A percentile compares a stretch with the other conserved stretches of the same genome.
These are phyloP conservation scores for Colletotrichum camelliae DNA, from an alignment of 2,329 filamentous ascomycete genomes.

Conservation along the genomic window DNA sequence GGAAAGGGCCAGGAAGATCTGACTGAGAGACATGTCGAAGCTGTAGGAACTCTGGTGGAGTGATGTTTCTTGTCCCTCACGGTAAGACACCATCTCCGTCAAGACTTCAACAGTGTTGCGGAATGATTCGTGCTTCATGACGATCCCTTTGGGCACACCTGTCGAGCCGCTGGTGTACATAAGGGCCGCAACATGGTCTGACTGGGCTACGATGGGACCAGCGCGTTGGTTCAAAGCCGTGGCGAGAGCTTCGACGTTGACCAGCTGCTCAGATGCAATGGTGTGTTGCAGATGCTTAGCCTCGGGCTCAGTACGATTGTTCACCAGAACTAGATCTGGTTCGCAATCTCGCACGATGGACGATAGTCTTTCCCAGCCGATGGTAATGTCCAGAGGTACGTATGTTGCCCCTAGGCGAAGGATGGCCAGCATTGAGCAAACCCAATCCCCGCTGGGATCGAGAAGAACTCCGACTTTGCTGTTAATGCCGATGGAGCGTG, in stretches of 20 bases:
- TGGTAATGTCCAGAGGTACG: conserved; percentile 44
- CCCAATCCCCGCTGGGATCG: conserved; percentile 37
- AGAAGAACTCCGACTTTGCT: conserved; percentile 43
- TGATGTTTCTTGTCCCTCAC: conserved; percentile 28
- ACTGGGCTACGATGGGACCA: neutral
- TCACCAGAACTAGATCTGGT: conserved; percentile 27
- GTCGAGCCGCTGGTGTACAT: conserved; percentile 39
- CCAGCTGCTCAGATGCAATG: neutral
- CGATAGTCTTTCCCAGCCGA: conserved; percentile 32
- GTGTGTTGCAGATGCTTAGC: neutral
- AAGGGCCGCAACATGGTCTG: conserved; percentile 21
- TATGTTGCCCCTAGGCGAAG: conserved; percentile 40
- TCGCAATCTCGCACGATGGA: conserved; percentile 32
- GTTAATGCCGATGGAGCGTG: conserved; percentile 3
- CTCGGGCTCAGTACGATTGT: conserved; percentile 6
- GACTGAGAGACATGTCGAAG: conserved; percentile 46
- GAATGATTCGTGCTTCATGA: conserved; percentile 34
- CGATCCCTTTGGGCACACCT: conserved; percentile 46
- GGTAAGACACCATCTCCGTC: neutral
- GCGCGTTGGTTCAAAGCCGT: neutral
- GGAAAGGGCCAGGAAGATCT: conserved; percentile 39
- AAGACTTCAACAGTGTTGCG: conserved; percentile 26
- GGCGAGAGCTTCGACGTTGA: neutral
- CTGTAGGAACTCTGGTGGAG: conserved; percentile 44
- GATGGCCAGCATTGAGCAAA: conserved; percentile 45